A percentile compares a stretch with the other conserved stretches of the same genome.
Conservation (phyloP, 805 yeast genomes). For the Cyberlindnera misumaiensis region DNA sequence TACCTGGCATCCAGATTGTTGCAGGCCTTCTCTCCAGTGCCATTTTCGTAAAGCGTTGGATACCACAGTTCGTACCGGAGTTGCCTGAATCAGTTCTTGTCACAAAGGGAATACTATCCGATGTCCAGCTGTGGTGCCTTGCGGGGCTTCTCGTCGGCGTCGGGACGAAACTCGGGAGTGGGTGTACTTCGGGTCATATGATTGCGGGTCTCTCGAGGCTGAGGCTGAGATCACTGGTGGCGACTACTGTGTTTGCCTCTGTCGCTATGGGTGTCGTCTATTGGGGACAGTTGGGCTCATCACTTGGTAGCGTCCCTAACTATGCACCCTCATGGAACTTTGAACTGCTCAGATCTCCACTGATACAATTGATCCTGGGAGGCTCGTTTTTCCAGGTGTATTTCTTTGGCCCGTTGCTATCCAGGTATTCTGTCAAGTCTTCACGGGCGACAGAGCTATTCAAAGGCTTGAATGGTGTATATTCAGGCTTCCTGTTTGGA, state of each 20-base stretch:
- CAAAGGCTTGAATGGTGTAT: constrained; percentile 13
- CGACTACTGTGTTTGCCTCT: constrained; percentile 32
- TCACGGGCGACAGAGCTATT: neutral
- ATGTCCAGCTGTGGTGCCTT: constrained; percentile 1
- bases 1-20: constrained; percentile 26
- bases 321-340: constrained; percentile 5
- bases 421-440: neutral
- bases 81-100: constrained; percentile 5
- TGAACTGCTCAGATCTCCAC: neutral
- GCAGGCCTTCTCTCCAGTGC: constrained; percentile 31
- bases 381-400: constrained; percentile 15
- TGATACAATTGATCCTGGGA: constrained; percentile 6
- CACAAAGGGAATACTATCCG: neutral
- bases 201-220: constrained; percentile 41
- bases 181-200: constrained; percentile 55
- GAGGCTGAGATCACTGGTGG: constrained; percentile 37
- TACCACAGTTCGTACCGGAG: constrained; percentile 27
- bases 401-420: constrained; percentile 22
- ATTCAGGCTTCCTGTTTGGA: constrained; percentile 34
- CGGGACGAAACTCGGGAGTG: constrained; percentile 41
- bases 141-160: constrained; percentile 41
- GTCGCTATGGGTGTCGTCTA: constrained; percentile 26
- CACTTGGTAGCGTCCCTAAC: constrained; percentile 4
- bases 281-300: constrained; percentile 1
- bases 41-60: constrained; percentile 11